These are phyloP conservation scores for Marvania coccoides DNA, from an alignment of 139 green algal genomes.

Conservation along the genomic window DNA sequence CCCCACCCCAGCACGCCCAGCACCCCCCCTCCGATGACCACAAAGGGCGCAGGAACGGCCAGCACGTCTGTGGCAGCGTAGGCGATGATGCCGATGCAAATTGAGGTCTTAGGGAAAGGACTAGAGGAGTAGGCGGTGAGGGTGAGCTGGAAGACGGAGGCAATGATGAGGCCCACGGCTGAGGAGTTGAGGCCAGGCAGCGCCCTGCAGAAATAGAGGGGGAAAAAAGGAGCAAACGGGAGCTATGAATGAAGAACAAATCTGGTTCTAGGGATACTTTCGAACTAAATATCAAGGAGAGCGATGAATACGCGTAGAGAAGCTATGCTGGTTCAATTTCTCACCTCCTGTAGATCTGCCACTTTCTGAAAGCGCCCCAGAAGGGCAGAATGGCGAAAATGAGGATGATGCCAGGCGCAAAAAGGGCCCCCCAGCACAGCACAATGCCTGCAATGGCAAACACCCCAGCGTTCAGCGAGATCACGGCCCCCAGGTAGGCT, in stretches of 20 bases:
- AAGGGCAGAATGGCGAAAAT: slow-evolving; percentile 91
- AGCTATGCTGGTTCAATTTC: no score
- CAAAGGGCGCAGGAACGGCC: slow-evolving; percentile 56
- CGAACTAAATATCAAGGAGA: no score
- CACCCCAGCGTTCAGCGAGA: slow-evolving; percentile 51
- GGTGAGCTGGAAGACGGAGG: slow-evolving; percentile 73
- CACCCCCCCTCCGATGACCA: slow-evolving; percentile 57
- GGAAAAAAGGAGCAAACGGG: neutral
- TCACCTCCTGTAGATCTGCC: slow-evolving; percentile 39
- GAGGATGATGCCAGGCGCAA: slow-evolving; percentile 82
- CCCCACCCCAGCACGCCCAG: slow-evolving; percentile 66
- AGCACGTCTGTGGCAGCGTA: slow-evolving; percentile 59
- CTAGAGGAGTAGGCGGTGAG: slow-evolving; percentile 48
- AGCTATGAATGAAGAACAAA: no score
- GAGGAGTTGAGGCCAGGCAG: slow-evolving; percentile 76
- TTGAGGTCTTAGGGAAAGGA: slow-evolving; percentile 50
- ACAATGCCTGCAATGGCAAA: slow-evolving; percentile 51
- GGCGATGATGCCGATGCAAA: slow-evolving; percentile 65
- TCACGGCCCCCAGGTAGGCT: slow-evolving; percentile 87
- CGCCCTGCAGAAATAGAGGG: slow-evolving; percentile 7
- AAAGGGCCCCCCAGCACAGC: slow-evolving; percentile 81
- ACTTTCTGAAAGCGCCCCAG: slow-evolving; percentile 68
- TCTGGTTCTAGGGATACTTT: no score
- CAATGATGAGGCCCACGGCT: slow-evolving; percentile 80
- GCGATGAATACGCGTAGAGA: no score